A percentile compares a stretch with the other conserved stretches of the same genome.
phyloP scores from a whole-genome alignment of 2,329 filamentous ascomycete genomes.

The Fusarium nanum region DNA sequence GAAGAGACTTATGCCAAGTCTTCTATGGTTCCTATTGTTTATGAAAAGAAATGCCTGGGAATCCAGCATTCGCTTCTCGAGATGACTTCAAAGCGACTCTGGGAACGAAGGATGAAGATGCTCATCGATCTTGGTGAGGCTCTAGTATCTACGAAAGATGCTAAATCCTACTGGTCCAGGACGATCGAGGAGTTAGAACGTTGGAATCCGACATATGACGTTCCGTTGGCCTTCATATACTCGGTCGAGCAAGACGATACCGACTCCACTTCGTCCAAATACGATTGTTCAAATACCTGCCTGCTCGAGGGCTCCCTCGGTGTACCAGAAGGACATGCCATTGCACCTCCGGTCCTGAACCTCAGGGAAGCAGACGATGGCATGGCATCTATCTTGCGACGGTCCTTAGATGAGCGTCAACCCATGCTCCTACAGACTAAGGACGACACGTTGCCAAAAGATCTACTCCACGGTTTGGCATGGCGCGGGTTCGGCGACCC shows the following conservation, averaged over 20 bases:
- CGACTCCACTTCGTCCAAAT: slow-evolving; percentile 42
- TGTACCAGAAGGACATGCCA: slow-evolving; percentile 57
- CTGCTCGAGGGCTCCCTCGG: slow-evolving; percentile 60
- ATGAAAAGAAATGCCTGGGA: slow-evolving; percentile 57
- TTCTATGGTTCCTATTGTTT: slow-evolving; percentile 60
- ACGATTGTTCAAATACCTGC: slow-evolving; percentile 53
- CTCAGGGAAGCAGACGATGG: slow-evolving; percentile 54
- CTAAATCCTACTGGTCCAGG: slow-evolving; percentile 61
- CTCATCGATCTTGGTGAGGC: slow-evolving; percentile 60
- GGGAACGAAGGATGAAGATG: slow-evolving; percentile 63
- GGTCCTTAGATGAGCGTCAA: slow-evolving; percentile 53
- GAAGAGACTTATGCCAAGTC: slow-evolving; percentile 63
- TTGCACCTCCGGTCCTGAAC: slow-evolving; percentile 54
- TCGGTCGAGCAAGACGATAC: slow-evolving; percentile 57
- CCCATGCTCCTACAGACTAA: slow-evolving; percentile 56
- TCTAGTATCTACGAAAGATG: slow-evolving; percentile 56
- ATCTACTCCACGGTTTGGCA: slow-evolving; percentile 68
- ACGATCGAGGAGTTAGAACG: slow-evolving; percentile 58
- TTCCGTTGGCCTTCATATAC: slow-evolving; percentile 64
- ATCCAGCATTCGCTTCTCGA: slow-evolving; percentile 62
- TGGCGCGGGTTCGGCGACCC: slow-evolving; percentile 74
- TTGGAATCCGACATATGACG: slow-evolving; percentile 60
- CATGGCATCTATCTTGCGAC: slow-evolving; percentile 54
- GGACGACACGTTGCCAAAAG: slow-evolving; percentile 66
- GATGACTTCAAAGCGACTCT: slow-evolving; percentile 59